Percentiles rank a stretch among this genome's conserved stretches.
These are phyloP conservation scores for Mollisiaceae sp. DNA, from an alignment of 2,329 filamentous ascomycete species.

Conservation along the genomic window DNA sequence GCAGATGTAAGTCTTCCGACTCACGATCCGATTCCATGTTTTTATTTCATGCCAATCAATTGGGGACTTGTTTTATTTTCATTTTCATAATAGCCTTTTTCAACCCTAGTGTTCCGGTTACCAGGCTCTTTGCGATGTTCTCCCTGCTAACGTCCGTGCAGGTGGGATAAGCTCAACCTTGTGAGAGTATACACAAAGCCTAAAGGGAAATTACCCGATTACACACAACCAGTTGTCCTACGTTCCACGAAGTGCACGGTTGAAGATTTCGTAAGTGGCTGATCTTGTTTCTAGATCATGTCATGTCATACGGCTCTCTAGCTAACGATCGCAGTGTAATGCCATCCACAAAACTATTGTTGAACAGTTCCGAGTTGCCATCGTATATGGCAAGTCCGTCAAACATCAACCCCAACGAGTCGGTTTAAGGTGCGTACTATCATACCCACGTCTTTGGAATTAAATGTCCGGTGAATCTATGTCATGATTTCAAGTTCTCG, in stretches of 20 bases:
- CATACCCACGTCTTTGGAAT: not conserved
- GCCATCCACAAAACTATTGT: conserved; percentile 95
- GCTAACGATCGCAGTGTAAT: conserved; percentile 73
- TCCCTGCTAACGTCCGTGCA: conserved; percentile 39
- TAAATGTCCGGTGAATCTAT: not conserved
- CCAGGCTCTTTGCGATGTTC: conserved; percentile 10
- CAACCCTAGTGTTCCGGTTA: conserved; percentile 13
- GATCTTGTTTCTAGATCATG: conserved; percentile 1
- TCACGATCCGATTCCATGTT: not conserved
- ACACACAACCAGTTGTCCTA: conserved; percentile 87
- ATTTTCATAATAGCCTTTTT: conserved; percentile 19
- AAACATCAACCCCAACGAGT: conserved; percentile 99
- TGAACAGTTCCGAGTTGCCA: conserved; percentile 92
- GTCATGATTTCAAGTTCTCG: not conserved
- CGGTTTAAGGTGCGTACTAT: conserved; percentile 61
- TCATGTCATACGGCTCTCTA: conserved; percentile 6
- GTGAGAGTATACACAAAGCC: conserved; percentile 97
- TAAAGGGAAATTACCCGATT: conserved; percentile 93
- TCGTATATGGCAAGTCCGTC: conserved; percentile 97
- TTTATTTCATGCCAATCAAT: not conserved
- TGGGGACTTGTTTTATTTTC: not conserved
- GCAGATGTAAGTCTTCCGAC: conserved; percentile 68
- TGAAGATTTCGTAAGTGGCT: conserved; percentile 87
- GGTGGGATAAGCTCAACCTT: conserved; percentile 93
- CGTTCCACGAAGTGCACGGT: conserved; percentile 83